Evolutionary conservation across 768 basidiomycete species (phyloP), one percentile per base, ranked within the genome.

Genomic region (Hypholoma sublateritium): DNA sequence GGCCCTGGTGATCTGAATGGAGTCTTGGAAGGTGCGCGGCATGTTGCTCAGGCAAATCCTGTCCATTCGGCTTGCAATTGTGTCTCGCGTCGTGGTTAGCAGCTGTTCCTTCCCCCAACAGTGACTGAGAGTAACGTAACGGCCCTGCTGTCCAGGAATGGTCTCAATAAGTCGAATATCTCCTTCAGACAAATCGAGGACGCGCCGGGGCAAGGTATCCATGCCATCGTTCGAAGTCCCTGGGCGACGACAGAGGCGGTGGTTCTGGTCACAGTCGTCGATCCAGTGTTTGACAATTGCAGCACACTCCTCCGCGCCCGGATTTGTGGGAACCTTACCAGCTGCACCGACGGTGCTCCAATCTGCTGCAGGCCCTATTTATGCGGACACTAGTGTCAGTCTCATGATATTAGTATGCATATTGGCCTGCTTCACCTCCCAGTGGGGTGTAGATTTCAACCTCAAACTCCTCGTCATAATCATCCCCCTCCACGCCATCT

Each of bases 81-180:
- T 58, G 0, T 32, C 54, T 3, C 60, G 60, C 0, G 60, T 61
- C n/a, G 60, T 61, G n/a, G 53, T 58, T 21, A 61, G 41, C 2
- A 61, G 44, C 17, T 58, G 60, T 37, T 58, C 37, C 43, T 61
- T 61, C 5, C 60, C 60, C 60, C 60, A 61, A 39, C 60, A 61
- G 34, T 61, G 60, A 43, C 60, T 61, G 8, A 61, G 49, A 19
- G 60, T 56, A 21, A 61, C 56, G 35, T 61, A 61, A n/a, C 51
- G 49, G 3, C 50, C 60, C n/a, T 56, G 60, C n/a, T 61, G 56
- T 8, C 60, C 50, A 19, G 32, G 25, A n/a, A 44, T 47, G 13
- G 56, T 50, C 43, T 61, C 60, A 11, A 61, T 21, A 13, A 61
- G 57, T 9, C 54, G 56, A 34, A 61, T n/a, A 11, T 52, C 43